These are phyloP conservation scores for Elsinoe necatrix DNA, from an alignment of 2,329 filamentous ascomycete species.

Conservation along the genomic window DNA sequence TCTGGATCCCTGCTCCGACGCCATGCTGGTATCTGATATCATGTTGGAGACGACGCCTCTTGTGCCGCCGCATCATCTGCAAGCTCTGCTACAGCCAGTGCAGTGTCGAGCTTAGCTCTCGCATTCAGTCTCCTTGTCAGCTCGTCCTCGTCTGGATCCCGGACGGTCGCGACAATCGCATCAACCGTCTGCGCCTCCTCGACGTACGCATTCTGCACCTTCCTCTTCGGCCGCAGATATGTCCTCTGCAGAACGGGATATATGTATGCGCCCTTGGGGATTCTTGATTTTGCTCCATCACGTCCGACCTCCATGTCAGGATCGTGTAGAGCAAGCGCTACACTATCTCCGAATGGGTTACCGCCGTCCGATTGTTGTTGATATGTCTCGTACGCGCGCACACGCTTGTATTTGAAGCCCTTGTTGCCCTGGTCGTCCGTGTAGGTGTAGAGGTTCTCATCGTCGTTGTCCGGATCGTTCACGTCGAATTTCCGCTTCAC, in stretches of 20 bases:
- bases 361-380: conserved; percentile 44
- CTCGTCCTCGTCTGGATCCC: conserved; percentile 44
- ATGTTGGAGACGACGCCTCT: background rate
- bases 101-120: conserved; percentile 16
- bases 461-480: conserved; percentile 45
- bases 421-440: conserved; percentile 26
- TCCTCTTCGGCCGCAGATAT: conserved; percentile 42
- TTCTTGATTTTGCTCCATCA: conserved; percentile 30
- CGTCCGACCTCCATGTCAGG: conserved; percentile 29
- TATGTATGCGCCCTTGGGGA: conserved; percentile 51
- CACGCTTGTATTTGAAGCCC: conserved; percentile 48
- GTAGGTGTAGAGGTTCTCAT: conserved; percentile 44
- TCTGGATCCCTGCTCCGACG: background rate
- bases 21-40: background rate
- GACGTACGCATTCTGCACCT: conserved; percentile 30
- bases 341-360: conserved; percentile 46
- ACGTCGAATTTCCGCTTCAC: conserved; percentile 50
- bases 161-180: conserved; percentile 44
- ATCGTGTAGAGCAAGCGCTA: conserved; percentile 52
- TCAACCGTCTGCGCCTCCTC: conserved; percentile 42
- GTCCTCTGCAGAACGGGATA: conserved; percentile 52
- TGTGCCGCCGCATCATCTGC: background rate
- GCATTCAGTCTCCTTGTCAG: conserved; percentile 37
- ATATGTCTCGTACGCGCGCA: conserved; percentile 54
- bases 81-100: background rate